A percentile compares a stretch with the other conserved stretches of the same genome.
Conservation (phyloP, 306 rosid species). For the Alnus glutinosa region DNA sequence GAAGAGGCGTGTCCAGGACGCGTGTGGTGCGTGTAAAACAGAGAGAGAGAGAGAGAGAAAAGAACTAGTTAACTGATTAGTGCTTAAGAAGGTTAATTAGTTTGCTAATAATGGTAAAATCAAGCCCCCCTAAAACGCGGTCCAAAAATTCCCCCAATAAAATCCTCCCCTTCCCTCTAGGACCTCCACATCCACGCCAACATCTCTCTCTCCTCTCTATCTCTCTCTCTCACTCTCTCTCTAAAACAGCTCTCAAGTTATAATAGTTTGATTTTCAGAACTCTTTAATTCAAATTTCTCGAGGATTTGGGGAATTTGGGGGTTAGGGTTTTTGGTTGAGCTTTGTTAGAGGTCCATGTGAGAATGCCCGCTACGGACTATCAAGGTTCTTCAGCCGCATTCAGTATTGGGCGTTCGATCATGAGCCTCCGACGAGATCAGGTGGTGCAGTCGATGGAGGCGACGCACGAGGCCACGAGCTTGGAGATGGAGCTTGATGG, state of each 20-base stretch:
- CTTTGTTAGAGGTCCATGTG: conserved; percentile 12
- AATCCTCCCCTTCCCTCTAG: conserved; percentile 42
- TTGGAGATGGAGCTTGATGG: conserved; percentile 53
- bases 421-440: conserved; percentile 44
- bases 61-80: conserved; percentile 19
- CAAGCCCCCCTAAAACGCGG: conserved; percentile 38
- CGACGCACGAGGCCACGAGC: conserved; percentile 18
- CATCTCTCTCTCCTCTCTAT: not conserved
- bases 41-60: not conserved
- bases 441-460: conserved; percentile 52
- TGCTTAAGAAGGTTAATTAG: not conserved
- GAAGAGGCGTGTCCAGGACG: conserved; percentile 34
- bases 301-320: not conserved
- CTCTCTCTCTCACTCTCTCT: conserved; percentile 3
- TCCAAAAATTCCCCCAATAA: conserved; percentile 40
- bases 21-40: conserved; percentile 1
- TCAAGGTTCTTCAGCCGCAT: conserved; percentile 60
- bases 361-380: conserved; percentile 71
- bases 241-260: not conserved
- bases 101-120: not conserved
- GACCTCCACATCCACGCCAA: conserved; percentile 32
- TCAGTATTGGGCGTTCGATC: conserved; percentile 62
- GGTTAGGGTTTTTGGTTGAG: not conserved
- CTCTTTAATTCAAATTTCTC: not conserved
- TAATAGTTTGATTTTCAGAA: not conserved